Evolutionary conservation across 768 basidiomycete genomes (phyloP), one percentile per base, ranked within the genome.

Genomic region (Sarcodon sp.): DNA sequence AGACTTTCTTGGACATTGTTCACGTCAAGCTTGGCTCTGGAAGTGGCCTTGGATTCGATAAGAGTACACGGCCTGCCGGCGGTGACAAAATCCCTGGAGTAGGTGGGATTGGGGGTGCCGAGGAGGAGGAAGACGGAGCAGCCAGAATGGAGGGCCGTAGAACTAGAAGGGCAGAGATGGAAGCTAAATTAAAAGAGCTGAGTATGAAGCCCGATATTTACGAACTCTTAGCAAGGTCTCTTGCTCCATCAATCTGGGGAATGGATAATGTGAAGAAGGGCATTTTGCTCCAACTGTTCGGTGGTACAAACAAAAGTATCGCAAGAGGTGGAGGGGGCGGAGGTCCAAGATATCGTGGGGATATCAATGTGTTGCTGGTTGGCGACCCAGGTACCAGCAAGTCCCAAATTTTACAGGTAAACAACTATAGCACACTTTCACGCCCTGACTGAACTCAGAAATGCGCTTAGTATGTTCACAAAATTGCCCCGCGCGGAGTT

Each of bases 201-300:
- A 85, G 86, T 56, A 64, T 72, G 53, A 66, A 77, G 48, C 77
- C 79, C 13, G 92, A 96, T 61, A 69, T 98, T 31, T 98, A 98
- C 61, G 88, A 90, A 1, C 67, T 87, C 27, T 72, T 98, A 5
- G 69, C 92, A 7, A 71, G 84, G 13, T 89, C 85, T 2, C 74
- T 99, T 48, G 94, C 93, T 1, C 96, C 96, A 12, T 87, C 83
- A 33, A 96, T 99, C 54, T 98, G 89, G 83, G 87, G 90, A 62
- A 85, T 98, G 87, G 93, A 98, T 21, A 96, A 99, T 60, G 91
- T 98, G 50, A 99, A 99, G 70, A 97, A 98, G 69, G 96, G 96
- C 0, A 96, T 98, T 47, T 61, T 99, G 50, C 68, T 99, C 33
- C 94, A 98, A 63, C 66, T 99, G 21, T 98, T 99, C 64, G 96